Percentiles rank a stretch among this genome's conserved stretches.
Evolutionary conservation across 2,329 filamentous ascomycete species (phyloP).

Genomic region (Fusarium paranaense): DNA sequence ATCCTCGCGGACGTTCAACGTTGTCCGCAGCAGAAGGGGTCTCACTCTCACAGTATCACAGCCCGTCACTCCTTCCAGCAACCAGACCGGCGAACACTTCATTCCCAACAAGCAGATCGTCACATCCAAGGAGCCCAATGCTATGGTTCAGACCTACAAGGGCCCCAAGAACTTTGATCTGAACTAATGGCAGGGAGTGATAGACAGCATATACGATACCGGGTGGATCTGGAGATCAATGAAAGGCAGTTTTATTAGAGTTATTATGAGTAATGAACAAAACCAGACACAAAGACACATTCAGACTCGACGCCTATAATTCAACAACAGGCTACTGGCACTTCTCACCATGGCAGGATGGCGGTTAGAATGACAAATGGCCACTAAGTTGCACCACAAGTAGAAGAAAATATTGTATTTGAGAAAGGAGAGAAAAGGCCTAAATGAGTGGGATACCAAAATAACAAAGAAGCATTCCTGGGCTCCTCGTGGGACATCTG

Average conservation of each 20-base stretch:
- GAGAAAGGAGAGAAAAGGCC: too few relatives aligned
- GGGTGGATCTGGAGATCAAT: background rate
- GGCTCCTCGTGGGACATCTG: too few relatives aligned
- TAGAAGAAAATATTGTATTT: too few relatives aligned
- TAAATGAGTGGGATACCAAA: too few relatives aligned
- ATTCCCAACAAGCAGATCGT: constrained; percentile 43
- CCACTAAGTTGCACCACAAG: too few relatives aligned
- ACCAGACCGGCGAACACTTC: constrained; percentile 42
- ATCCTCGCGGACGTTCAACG: constrained; percentile 46
- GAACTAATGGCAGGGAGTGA: background rate
- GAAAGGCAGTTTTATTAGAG: background rate
- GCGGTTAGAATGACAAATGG: too few relatives aligned
- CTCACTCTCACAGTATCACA: constrained; percentile 44
- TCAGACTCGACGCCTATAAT: too few relatives aligned
- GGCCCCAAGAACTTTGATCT: constrained; percentile 37
- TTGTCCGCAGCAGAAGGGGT: constrained; percentile 39
- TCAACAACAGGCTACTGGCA: too few relatives aligned
- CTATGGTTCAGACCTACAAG: constrained; percentile 45
- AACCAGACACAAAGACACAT: background rate
- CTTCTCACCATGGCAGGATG: too few relatives aligned
- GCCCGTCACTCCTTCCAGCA: constrained; percentile 42
- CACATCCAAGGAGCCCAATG: constrained; percentile 40
- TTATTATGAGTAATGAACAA: background rate
- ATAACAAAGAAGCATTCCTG: too few relatives aligned
- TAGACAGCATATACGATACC: background rate